Evolutionary conservation across 306 rosid genomes (phyloP), one percentile per base, ranked within the genome.

Genomic region (Psophocarpus tetragonolobus): DNA sequence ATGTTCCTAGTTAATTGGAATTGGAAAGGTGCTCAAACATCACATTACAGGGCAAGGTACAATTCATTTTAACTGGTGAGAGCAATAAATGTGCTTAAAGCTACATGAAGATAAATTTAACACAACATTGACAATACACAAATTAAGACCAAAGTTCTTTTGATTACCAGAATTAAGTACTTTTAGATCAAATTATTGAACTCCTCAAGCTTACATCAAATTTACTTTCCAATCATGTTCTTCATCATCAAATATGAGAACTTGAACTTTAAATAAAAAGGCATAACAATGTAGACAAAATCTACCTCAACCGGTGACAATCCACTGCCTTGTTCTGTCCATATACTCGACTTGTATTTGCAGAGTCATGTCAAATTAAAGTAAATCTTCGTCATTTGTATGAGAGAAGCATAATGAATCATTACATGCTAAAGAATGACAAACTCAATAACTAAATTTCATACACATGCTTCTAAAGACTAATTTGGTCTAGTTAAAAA

Each of bases 341-440:
- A 68, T 8, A 58, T 69, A 17, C 23, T 58, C 5, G 53, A 44
- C 27, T 61, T 44, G 42, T 38, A 68, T 39, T 18, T 39, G 24
- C 26, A 8, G 17, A 77, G 77, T 68, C 63, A 15, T 62, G 32
- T 58, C 56, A 38, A 63, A 67, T 51, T 71, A 53, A 53, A 74
- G 41, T 33, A 64, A 13, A 41, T 21, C 32, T 38, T 64, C 44
- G 54, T 50, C 77, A 60, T 73, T 47, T 73, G 71, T 5, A 13
- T 69, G 44, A 45, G 21, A 36, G 11, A 75, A 70, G 58, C 71
- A 71, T n/a, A 77, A 20, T 47, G 32, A 57, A 53, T 64, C 79
- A 73, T 65, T 71, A 61, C 20, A 35, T 53, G 39, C 53, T 50
- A 63, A 84, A 57, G 58, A 78, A 75, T 72, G 18, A 65, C 26